Base-by-base conservation (phyloP, 75 land plant species). In the Cryptomeria japonica region DNA sequence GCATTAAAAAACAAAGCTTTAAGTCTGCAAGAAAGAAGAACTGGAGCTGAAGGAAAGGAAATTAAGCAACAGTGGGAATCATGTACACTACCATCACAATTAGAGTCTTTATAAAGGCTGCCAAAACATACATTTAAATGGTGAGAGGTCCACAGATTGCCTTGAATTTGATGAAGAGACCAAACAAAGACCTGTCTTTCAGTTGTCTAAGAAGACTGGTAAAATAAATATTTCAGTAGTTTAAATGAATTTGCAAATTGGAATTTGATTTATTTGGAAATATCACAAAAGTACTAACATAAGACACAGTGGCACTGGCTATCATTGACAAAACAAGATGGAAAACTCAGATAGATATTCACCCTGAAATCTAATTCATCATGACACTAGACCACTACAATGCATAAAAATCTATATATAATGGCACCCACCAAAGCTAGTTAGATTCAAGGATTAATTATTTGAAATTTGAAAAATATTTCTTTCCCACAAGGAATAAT, bases 301-400 rank as follows among this genome's bases (percentile, higher is more conserved):
- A n/a, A 82, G 49, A 82, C 10, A 12, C 32, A 28, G 14, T 46
- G 5, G 3, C 47, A 80, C 34, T 82, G 49, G 42, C 31, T 82
- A 46, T 82, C 31, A 82, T 82, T 82, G 13, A 79, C 82, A 79
- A 41, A 79, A 39, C 28, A 41, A 79, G 39, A 10, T 39, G 82
- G 47, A 28, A n/a, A 82, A 82, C 84, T 82, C 53, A 2, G 10
- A 44, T 11, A 32, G 84, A 8, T 46, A 82, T 34, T 75, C 38
- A 34, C 51, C 84, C 47, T 49, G 47, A 46, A 82, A 82, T 49
- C 46, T 25, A 82, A 82, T n/a, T 82, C 84, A 82, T 82, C 51
- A n/a, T 25, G 51, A 22, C 84, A n/a, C 32, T 44, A n/a, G 34
- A 82, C 31, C 84, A 49, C 84, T 82, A 32, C 51, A 82, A 46